Percentiles rank a stretch among this genome's conserved stretches.
These are phyloP conservation scores for Picea mariana DNA, from an alignment of 83 land plant genomes.

Conservation along the genomic window DNA sequence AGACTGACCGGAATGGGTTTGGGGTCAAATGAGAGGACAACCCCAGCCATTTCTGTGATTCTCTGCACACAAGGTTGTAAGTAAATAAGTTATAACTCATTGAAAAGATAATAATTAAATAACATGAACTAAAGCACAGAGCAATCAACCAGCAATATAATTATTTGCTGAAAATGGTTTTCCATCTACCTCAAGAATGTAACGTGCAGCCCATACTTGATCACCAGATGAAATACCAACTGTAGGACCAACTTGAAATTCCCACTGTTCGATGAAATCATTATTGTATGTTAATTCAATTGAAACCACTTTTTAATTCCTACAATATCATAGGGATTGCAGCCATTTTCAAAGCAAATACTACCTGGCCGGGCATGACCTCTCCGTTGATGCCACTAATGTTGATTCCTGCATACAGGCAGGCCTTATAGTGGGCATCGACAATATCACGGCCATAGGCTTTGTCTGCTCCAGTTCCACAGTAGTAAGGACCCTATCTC, in stretches of 20 bases:
- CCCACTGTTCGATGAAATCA: constrained; percentile 29
- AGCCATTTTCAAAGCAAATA: background rate
- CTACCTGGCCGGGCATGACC: constrained; percentile 53
- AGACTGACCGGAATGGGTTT: constrained; percentile 40
- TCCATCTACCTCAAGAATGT: background rate
- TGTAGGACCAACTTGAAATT: constrained; percentile 48
- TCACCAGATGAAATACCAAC: constrained; percentile 36
- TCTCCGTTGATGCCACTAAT: constrained; percentile 55
- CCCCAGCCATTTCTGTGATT: constrained; percentile 39
- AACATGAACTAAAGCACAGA: background rate
- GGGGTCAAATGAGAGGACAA: constrained; percentile 44
- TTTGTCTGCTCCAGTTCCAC: constrained; percentile 53
- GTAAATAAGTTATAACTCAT: background rate
- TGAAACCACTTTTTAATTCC: too few relatives aligned
- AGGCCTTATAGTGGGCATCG: constrained; percentile 42
- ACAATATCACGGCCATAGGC: constrained; percentile 50
- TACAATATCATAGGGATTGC: background rate
- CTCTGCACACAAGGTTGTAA: constrained; percentile 17
- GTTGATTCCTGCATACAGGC: constrained; percentile 46
- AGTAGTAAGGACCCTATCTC: constrained; percentile 45
- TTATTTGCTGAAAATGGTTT: background rate
- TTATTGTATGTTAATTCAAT: background rate
- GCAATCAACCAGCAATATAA: background rate
- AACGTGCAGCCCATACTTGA: background rate
- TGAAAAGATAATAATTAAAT: background rate